These are phyloP conservation scores for Kockovaella imperatae DNA, from an alignment of 768 basidiomycete species.

Conservation along the genomic window DNA sequence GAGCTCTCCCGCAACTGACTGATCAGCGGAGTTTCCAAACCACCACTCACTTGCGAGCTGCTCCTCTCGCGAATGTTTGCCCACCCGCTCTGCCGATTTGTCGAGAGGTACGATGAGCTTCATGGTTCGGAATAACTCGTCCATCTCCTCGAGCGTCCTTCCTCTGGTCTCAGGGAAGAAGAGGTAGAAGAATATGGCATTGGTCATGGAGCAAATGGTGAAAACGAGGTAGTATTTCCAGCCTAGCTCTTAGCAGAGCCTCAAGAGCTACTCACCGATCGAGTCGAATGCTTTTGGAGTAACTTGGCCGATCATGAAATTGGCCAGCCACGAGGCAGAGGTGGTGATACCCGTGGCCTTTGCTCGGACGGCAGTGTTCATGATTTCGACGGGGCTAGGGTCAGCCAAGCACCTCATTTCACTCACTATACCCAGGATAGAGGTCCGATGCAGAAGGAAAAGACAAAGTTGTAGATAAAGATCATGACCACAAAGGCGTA, in stretches of 20 bases:
- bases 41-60: too few species aligned
- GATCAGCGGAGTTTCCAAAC: too few species aligned
- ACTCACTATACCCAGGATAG: conserved; percentile 49
- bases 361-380: conserved; percentile 72
- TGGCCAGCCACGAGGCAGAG: conserved; percentile 36
- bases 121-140: conserved; percentile 17
- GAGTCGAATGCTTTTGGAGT: conserved; percentile 28
- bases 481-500: conserved; percentile 27
- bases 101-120: conserved; percentile 28
- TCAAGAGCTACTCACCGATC: conserved; percentile 17
- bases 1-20: too few species aligned
- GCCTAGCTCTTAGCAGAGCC: conserved; percentile 9
- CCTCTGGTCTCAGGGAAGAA: conserved; percentile 38
- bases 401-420: neutral
- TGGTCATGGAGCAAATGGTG: conserved; percentile 32
- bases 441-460: conserved; percentile 54
- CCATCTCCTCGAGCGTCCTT: conserved; percentile 35
- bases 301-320: conserved; percentile 40
- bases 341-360: conserved; percentile 69
- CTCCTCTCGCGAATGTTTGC: too few species aligned
- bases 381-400: conserved; percentile 58
- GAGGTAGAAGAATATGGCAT: conserved; percentile 37
- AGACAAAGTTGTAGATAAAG: conserved; percentile 59
- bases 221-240: conserved; percentile 43
- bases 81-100: conserved; percentile 6